These are phyloP conservation scores for Penicillium sp. DNA, from an alignment of 2,329 filamentous ascomycete genomes.

Conservation along the genomic window DNA sequence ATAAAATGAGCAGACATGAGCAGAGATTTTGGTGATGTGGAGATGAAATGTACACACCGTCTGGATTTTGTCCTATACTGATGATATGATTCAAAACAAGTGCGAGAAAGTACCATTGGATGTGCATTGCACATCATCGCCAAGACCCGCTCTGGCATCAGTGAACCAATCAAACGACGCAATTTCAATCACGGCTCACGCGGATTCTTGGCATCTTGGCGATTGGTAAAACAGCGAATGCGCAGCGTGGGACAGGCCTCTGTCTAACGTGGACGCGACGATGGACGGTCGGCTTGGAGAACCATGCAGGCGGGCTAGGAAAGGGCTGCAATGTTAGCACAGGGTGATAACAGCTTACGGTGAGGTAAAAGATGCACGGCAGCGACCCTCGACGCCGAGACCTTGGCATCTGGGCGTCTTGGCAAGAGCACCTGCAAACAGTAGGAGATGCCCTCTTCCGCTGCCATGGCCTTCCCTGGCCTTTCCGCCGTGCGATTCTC, in stretches of 20 bases:
- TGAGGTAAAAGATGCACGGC: neutral
- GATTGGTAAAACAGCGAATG: conserved; percentile 19
- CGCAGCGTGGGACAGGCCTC: conserved; percentile 11
- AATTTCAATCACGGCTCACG: conserved; percentile 2
- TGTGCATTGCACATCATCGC: neutral
- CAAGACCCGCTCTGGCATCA: neutral
- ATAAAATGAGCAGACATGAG: neutral
- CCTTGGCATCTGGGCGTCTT: conserved; percentile 33
- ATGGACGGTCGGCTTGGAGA: neutral
- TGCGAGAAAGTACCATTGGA: neutral
- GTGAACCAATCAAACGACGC: conserved; percentile 12
- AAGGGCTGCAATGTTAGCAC: neutral
- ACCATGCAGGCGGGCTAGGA: neutral
- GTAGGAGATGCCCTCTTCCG: conserved; percentile 21
- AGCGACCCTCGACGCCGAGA: conserved; percentile 27
- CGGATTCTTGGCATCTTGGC: conserved; percentile 24
- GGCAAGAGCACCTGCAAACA: conserved; percentile 25
- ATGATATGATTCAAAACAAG: neutral
- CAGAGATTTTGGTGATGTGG: neutral
- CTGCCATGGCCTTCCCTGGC: conserved; percentile 24
- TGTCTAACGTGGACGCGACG: conserved; percentile 1
- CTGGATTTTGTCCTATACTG: too few relatives aligned
- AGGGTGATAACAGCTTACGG: neutral
- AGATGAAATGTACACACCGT: neutral
- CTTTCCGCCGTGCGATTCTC: conserved; percentile 17